Base-by-base conservation (phyloP, 257 asterid species). In the Fraxinus cuspidata region DNA sequence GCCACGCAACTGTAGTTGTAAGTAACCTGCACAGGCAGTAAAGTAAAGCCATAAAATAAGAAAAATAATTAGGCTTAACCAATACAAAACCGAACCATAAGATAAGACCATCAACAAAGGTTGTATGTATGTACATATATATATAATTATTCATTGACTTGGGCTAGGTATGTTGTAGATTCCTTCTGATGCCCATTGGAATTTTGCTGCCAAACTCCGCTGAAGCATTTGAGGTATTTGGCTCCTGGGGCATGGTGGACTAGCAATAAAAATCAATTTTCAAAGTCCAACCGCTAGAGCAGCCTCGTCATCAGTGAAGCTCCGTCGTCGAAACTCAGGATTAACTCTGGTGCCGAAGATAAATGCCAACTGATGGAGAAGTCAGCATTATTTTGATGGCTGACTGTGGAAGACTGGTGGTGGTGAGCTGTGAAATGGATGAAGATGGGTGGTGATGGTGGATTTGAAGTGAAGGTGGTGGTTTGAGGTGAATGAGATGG, bases 1-100 rank as follows among this genome's bases (percentile, higher is more conserved):
- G 99, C 98, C 99, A 95, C 78, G 99, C 97, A 82, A 95, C 94
- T 73, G 97, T 89, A 63, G 99, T 97, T 29, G 96, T 92, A 77
- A 95, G 96, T 85, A 95, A 89, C 98, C 99, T 93, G 97, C 85
- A 88, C 35, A 83, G 77, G 80, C 72, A 83, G 78, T 81, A 70
- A 79, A 79, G 77, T 79, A 81, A 82, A 72, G 82, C 74, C 84
- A 76, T 64, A 37, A 34, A 77, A 81, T 21, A 78, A 68, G 77
- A 66, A 68, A 53, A 77, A 75, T 7, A 47, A 3, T 21, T 71
- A 47, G 38, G 76, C 66, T 32, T 23, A 19, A 32, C n/a, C 15
- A 28, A 25, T 31, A 28, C 25, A 37, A 58, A 65, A 66, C 49
- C 63, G 34, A 75, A n/a, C 23, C 72, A 63, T 13, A 67, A 72